Evolutionary conservation across 331 rosid genomes (phyloP).

Genomic region (Ulmus americana): DNA sequence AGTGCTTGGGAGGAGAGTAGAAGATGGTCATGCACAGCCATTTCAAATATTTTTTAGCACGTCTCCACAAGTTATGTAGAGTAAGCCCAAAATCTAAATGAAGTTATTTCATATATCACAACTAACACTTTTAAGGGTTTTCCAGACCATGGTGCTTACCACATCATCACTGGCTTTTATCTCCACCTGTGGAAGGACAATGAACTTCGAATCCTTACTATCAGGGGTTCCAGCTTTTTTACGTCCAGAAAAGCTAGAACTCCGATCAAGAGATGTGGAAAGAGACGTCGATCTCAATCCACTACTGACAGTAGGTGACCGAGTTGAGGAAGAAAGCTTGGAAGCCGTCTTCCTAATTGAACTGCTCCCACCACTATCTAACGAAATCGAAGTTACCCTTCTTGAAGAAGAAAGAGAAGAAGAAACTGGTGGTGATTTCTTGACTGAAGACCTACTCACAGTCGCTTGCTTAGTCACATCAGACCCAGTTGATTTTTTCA

Average conservation of each 20-base stretch:
- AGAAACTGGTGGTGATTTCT: constrained; percentile 40
- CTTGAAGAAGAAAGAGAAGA: constrained; percentile 44
- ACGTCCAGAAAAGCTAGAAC: constrained; percentile 58
- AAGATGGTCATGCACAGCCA: constrained; percentile 1
- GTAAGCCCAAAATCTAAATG: neutral
- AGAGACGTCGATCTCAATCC: constrained; percentile 50
- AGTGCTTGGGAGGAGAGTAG: neutral
- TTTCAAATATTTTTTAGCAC: neutral
- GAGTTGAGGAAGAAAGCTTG: constrained; percentile 52
- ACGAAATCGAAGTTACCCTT: constrained; percentile 38
- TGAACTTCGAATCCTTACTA: constrained; percentile 59
- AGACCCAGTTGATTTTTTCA: constrained; percentile 35
- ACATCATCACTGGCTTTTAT: constrained; percentile 80
- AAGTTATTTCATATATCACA: neutral
- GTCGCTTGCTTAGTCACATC: constrained; percentile 34
- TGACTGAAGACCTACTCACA: constrained; percentile 42
- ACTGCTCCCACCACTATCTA: constrained; percentile 53
- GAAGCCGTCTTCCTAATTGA: constrained; percentile 53
- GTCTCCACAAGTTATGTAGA: neutral
- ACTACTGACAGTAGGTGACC: constrained; percentile 49
- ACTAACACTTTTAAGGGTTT: neutral
- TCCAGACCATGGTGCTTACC: constrained; percentile 40
- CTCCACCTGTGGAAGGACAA: constrained; percentile 88
- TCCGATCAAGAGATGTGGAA: constrained; percentile 55
- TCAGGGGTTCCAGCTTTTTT: constrained; percentile 57